phyloP scores from a whole-genome alignment of 495 filamentous ascomycete species.

The Astrothelium subdiscretum region DNA sequence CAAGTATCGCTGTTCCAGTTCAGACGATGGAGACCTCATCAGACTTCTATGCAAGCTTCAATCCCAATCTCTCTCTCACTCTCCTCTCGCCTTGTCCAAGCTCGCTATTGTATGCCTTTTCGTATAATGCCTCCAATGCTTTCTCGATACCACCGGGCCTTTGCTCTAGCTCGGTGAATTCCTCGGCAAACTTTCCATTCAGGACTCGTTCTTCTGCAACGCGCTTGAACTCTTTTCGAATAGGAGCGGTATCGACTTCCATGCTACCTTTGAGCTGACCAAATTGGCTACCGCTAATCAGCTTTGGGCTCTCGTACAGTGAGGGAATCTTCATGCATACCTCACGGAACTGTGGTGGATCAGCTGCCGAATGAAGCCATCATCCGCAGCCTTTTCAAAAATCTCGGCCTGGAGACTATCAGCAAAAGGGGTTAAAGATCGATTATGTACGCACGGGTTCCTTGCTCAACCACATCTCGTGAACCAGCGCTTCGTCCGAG shows the following conservation, averaged over 20 bases:
- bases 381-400: slow-evolving; percentile 7
- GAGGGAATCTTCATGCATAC: background rate
- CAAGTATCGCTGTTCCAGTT: too few relatives aligned
- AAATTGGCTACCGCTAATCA: slow-evolving; percentile 9
- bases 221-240: slow-evolving; percentile 11
- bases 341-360: slow-evolving; percentile 10
- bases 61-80: slow-evolving; percentile 12
- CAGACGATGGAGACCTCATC: too few relatives aligned
- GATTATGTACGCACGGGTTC: slow-evolving; percentile 2
- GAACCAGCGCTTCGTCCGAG: slow-evolving; percentile 11
- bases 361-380: slow-evolving; percentile 10
- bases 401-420: slow-evolving; percentile 5
- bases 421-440: background rate
- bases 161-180: slow-evolving; percentile 10
- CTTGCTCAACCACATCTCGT: slow-evolving; percentile 17
- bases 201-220: slow-evolving; percentile 11
- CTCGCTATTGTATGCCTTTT: slow-evolving; percentile 11
- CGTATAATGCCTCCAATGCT: slow-evolving; percentile 7
- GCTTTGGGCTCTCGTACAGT: background rate
- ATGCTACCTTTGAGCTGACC: slow-evolving; percentile 15
- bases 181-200: slow-evolving; percentile 10
- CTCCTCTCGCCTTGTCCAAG: slow-evolving; percentile 11
- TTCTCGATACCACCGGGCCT: slow-evolving; percentile 5
- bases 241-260: slow-evolving; percentile 7
- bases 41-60: background rate